Evolutionary conservation across 2,329 filamentous ascomycete species (phyloP).

Genomic region (Pestalotiopsis sp.): DNA sequence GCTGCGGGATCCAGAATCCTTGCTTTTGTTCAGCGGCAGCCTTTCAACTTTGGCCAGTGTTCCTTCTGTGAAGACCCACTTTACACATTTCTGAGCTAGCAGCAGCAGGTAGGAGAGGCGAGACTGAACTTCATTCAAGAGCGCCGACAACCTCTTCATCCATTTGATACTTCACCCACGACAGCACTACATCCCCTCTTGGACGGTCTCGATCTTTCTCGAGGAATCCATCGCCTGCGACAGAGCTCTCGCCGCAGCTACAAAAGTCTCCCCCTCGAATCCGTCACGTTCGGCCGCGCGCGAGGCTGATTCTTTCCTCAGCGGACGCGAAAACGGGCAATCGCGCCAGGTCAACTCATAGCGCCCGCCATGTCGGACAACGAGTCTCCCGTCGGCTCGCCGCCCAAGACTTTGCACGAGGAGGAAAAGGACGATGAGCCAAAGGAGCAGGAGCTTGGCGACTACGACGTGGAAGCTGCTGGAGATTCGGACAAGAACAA

Average conservation of each 20-base stretch:
- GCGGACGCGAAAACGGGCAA: not conserved
- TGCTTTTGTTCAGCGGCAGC: too few relatives aligned
- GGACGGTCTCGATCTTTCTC: not conserved
- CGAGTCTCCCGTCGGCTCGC: constrained; percentile 43
- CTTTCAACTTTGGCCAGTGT: not conserved
- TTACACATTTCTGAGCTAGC: not conserved
- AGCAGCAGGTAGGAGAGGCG: not conserved
- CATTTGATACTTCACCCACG: not conserved
- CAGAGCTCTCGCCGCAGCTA: not conserved
- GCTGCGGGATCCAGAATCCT: too few relatives aligned
- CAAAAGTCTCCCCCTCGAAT: not conserved
- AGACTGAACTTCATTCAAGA: not conserved
- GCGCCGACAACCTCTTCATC: not conserved
- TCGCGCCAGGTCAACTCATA: constrained; percentile 1
- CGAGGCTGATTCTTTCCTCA: not conserved
- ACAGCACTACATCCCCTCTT: not conserved
- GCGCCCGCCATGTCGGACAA: constrained; percentile 45
- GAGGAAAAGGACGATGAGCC: constrained; percentile 26
- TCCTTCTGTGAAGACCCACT: not conserved
- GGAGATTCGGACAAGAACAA: constrained; percentile 58
- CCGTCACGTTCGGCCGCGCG: not conserved
- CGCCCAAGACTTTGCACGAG: constrained; percentile 31
- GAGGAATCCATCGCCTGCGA: not conserved
- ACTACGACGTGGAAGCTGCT: constrained; percentile 43
- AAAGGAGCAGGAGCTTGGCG: constrained; percentile 33